Base-by-base conservation (phyloP, 2,329 filamentous ascomycete species). In the Phialophora expanda region DNA sequence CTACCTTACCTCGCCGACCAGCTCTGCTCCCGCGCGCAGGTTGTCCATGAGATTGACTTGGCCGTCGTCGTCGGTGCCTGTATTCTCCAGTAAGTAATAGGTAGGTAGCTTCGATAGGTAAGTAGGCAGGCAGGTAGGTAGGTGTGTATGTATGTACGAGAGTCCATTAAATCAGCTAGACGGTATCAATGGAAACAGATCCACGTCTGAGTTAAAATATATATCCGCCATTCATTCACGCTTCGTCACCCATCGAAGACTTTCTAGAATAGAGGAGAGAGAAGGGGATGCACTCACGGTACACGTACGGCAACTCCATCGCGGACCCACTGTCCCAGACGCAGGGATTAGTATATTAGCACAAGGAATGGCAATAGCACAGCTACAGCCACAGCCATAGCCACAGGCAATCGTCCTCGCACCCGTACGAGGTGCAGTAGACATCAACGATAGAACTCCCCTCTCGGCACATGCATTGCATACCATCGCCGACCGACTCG, bases 231-330 rank as follows among this genome's bases (percentile, higher is more conserved):
- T 8, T 5, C 17, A n/a, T 8, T 5, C 17, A n/a, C 17, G 38
- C 38, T 8, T n/a, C 38, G 17, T 8, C 38, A 14, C 12, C 34
- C 17, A 6, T 41, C 6, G 34, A 41, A 14, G 4, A 7, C 7
- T 34, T 34, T 11, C 8, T 17, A 20, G 46, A 11, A 24, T 5
- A 24, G 24, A 51, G 20, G 24, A 12, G 6, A 28, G 17, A 17
- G 17, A 22, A 11, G 6, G 28, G 28, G n/a, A 20, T 1, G 2
- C 12, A 61, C 58, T 53, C 51, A 61, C 58, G 83, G 73, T 84
- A 88, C 22, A 87, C 82, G 66, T 78, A 88, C 0, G 86, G 86
- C 1, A 88, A 75, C 65, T 87, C 86, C 48, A 86, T 79, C 0
- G 85, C 85, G 0, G 84, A 86, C 32, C 86, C 86, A 1, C 83